These are phyloP conservation scores for Singerocomus inundabilis DNA, from an alignment of 1,284 basidiomycete species.

Conservation along the genomic window DNA sequence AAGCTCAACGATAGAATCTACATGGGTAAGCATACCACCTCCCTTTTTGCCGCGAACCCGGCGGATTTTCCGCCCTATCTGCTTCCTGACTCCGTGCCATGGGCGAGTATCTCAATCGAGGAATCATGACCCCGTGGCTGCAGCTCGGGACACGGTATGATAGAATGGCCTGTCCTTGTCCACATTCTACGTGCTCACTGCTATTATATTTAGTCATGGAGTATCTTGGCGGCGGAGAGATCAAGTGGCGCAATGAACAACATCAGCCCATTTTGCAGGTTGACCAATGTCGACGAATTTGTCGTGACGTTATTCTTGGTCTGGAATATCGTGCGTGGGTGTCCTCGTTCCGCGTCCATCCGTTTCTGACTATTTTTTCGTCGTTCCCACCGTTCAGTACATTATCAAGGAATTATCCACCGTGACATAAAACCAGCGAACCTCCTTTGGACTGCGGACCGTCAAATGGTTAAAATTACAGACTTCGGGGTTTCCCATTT, in stretches of 20 bases:
- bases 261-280: slow-evolving; percentile 78
- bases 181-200: slow-evolving; percentile 19
- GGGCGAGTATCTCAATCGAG: slow-evolving; percentile 23
- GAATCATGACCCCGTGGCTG: slow-evolving; percentile 34
- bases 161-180: slow-evolving; percentile 19
- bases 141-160: slow-evolving; percentile 33
- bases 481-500: slow-evolving; percentile 98
- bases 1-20: slow-evolving; percentile 87
- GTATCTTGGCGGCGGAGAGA: slow-evolving; percentile 92
- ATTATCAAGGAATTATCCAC: slow-evolving; percentile 97
- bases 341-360: slow-evolving; percentile 5
- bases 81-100: slow-evolving; percentile 20
- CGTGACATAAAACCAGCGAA: slow-evolving; percentile 99
- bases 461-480: slow-evolving; percentile 90
- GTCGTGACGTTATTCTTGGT: slow-evolving; percentile 90
- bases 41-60: slow-evolving; percentile 12
- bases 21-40: slow-evolving; percentile 66
- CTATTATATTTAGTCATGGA: slow-evolving; percentile 73
- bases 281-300: slow-evolving; percentile 80
- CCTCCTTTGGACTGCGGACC: slow-evolving; percentile 84
- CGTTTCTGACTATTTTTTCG: slow-evolving; percentile 8
- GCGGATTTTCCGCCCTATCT: slow-evolving; percentile 22
- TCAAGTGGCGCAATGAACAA: slow-evolving; percentile 76
- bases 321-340: slow-evolving; percentile 82
- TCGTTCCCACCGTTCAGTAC: slow-evolving; percentile 53